A percentile compares a stretch with the other conserved stretches of the same genome.
Evolutionary conservation across 331 rosid genomes (phyloP).

Genomic region (Pyrus hybrid): DNA sequence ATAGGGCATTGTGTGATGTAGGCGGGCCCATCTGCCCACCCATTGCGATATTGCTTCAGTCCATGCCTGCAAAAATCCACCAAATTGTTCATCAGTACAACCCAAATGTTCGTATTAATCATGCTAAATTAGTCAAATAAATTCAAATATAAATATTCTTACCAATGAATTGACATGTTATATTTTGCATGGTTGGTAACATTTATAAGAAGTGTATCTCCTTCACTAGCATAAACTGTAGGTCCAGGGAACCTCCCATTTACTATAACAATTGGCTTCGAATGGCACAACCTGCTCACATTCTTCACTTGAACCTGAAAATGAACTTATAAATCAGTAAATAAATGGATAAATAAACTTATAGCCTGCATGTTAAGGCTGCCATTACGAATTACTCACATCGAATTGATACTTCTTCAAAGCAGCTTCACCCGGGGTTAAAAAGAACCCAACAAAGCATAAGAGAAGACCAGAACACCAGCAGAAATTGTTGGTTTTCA

Average conservation of each 20-base stretch:
- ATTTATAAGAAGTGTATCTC: constrained; percentile 23
- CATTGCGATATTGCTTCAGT: constrained; percentile 27
- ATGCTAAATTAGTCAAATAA: too few relatives aligned
- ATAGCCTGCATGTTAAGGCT: neutral
- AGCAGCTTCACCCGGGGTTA: constrained; percentile 19
- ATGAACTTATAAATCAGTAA: too few relatives aligned
- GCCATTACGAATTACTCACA: neutral
- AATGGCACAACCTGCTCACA: constrained; percentile 29
- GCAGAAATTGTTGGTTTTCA: neutral
- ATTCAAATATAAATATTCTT: neutral
- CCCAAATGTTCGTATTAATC: neutral
- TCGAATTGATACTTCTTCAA: constrained; percentile 17
- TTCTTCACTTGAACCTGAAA: constrained; percentile 27
- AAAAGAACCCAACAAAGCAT: neutral
- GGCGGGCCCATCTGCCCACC: constrained; percentile 37
- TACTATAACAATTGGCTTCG: constrained; percentile 26
- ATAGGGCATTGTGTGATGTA: constrained; percentile 35
- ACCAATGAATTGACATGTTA: constrained; percentile 36
- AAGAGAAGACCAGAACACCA: neutral
- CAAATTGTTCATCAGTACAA: neutral
- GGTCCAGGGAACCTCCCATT: constrained; percentile 36
- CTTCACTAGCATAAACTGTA: constrained; percentile 25
- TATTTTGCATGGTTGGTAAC: constrained; percentile 28
- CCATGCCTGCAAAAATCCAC: constrained; percentile 20
- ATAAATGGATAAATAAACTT: neutral